Evolutionary conservation across 352 stramenopile genomes (phyloP).

Genomic region (Globisporangium parvum): DNA sequence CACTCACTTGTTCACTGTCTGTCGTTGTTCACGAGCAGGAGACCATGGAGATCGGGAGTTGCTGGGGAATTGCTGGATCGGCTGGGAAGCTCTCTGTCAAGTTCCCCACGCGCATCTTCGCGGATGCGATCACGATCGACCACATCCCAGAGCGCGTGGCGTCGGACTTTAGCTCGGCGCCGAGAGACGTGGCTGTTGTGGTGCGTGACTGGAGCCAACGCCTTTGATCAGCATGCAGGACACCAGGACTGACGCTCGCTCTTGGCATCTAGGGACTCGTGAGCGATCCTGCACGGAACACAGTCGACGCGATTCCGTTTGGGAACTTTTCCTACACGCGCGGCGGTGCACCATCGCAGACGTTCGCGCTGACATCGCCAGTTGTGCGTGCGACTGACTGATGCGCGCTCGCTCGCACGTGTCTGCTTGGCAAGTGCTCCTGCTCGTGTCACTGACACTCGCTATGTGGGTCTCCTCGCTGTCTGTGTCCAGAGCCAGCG

Average conservation of each 20-base stretch:
- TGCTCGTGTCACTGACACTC: neutral
- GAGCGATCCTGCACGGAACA: conserved; percentile 30
- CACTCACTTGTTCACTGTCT: neutral
- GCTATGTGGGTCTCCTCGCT: neutral
- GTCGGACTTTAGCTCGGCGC: conserved; percentile 63
- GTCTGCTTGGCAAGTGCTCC: neutral
- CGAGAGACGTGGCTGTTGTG: conserved; percentile 55
- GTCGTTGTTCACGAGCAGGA: conserved; percentile 31
- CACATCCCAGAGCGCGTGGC: conserved; percentile 71
- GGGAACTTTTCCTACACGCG: conserved; percentile 71
- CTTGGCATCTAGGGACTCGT: conserved; percentile 34
- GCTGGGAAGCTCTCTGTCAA: conserved; percentile 69
- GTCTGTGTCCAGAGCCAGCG: conserved; percentile 27
- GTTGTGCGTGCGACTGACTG: conserved; percentile 21
- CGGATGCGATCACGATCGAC: conserved; percentile 67
- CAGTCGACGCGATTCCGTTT: conserved; percentile 48
- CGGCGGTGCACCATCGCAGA: conserved; percentile 47
- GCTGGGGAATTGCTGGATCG: conserved; percentile 58
- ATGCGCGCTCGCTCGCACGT: neutral
- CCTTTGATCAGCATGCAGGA: neutral
- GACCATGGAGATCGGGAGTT: conserved; percentile 83
- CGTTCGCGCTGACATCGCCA: conserved; percentile 49
- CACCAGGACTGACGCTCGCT: neutral
- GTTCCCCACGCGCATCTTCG: conserved; percentile 58
- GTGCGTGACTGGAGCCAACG: conserved; percentile 17